phyloP scores from a whole-genome alignment of 139 green algal genomes.

The Chlorella vulgaris region DNA sequence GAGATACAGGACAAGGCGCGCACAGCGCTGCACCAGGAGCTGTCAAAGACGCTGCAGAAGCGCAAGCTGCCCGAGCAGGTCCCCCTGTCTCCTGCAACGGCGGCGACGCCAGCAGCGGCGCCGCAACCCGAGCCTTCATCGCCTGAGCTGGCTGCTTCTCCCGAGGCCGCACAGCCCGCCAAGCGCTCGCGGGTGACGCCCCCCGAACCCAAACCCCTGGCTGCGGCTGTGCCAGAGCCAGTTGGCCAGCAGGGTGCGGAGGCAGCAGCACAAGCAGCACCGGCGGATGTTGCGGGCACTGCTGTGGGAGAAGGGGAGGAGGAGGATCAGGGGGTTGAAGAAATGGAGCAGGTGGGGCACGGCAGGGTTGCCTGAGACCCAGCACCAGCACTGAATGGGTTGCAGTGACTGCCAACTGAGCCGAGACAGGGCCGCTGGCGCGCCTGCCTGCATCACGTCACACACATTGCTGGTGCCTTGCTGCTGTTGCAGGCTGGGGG shows the following conservation, averaged over 20 bases:
- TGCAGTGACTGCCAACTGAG: too few relatives aligned
- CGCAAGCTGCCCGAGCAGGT: constrained; percentile 20
- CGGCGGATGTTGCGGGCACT: background rate
- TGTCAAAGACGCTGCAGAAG: constrained; percentile 35
- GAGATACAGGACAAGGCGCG: constrained; percentile 22
- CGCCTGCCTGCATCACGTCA: too few relatives aligned
- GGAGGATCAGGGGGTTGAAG: background rate
- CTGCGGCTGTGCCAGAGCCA: background rate
- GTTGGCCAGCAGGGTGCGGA: background rate
- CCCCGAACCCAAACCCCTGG: background rate
- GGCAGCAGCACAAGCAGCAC: background rate
- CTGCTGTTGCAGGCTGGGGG: background rate
- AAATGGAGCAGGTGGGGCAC: background rate
- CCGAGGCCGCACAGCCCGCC: too few relatives aligned
- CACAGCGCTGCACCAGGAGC: constrained; percentile 27
- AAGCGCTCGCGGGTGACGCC: constrained; percentile 28
- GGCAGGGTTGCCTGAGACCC: background rate
- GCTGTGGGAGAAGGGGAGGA: background rate
- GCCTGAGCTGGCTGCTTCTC: too few relatives aligned
- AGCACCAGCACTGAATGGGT: too few relatives aligned
- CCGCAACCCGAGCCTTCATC: too few relatives aligned
- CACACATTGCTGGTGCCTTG: background rate
- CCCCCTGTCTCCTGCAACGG: background rate
- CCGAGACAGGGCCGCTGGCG: too few relatives aligned
- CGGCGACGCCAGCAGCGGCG: background rate